Conservation (phyloP, 2,329 filamentous ascomycete species). For the Exserohilum rostratum region DNA sequence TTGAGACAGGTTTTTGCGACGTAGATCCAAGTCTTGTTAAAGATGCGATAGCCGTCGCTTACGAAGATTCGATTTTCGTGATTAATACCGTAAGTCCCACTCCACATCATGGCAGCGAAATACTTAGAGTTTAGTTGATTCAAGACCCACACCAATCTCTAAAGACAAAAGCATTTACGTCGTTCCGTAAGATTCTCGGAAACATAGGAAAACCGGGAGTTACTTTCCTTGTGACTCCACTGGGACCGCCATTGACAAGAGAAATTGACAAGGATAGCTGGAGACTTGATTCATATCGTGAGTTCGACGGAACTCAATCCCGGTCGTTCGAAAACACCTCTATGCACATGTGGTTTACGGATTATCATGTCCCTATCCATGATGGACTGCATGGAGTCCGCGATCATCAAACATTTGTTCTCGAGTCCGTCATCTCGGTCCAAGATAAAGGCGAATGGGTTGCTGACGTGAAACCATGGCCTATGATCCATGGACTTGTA, state of each 20-base stretch:
- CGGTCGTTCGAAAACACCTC: neutral
- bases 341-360: neutral
- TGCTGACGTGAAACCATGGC: neutral
- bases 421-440: slow-evolving; percentile 4
- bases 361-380: neutral
- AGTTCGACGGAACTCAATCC: neutral
- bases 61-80: neutral
- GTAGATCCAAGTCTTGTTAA: neutral
- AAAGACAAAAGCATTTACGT: too few relatives aligned
- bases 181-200: neutral
- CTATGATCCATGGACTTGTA: neutral
- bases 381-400: neutral
- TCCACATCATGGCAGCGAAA: too few relatives aligned
- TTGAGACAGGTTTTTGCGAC: neutral
- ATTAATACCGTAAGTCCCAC: neutral
- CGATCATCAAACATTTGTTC: neutral
- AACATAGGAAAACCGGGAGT: neutral
- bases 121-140: neutral
- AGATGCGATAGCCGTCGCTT: neutral
- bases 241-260: neutral
- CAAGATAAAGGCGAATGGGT: slow-evolving; percentile 4
- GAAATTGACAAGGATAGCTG: neutral
- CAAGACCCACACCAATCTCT: neutral
- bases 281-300: neutral
- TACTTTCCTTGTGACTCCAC: neutral